phyloP scores from a whole-genome alignment of 2,329 filamentous ascomycete genomes.

The Aureobasidium sp. region DNA sequence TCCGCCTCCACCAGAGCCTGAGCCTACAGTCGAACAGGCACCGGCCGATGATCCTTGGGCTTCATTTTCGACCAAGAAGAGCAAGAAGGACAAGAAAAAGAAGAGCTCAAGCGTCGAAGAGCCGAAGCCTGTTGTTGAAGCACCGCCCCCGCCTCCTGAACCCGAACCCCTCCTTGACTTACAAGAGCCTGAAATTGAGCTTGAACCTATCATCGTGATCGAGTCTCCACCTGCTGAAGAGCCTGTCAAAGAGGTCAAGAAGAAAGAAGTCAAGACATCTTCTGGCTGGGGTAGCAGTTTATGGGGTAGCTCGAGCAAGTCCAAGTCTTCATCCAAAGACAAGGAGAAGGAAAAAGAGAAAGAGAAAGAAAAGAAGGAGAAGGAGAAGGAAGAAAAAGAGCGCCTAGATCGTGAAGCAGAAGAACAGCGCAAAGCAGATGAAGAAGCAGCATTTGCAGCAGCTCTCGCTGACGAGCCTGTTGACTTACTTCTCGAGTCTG shows the following conservation, averaged over 20 bases:
- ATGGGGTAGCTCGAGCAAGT: conserved; percentile 30
- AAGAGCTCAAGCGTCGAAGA: conserved; percentile 40
- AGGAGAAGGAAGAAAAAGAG: conserved; percentile 37
- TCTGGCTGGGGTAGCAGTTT: conserved; percentile 26
- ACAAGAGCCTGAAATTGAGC: conserved; percentile 15
- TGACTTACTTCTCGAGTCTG: conserved; percentile 28
- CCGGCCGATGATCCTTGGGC: conserved; percentile 25
- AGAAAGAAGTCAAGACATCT: conserved; percentile 36
- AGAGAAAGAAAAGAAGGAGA: conserved; percentile 26
- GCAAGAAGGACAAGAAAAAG: conserved; percentile 47
- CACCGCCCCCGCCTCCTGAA: conserved; percentile 19
- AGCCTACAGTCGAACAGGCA: conserved; percentile 18
- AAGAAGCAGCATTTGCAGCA: conserved; percentile 29
- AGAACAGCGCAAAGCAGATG: conserved; percentile 28
- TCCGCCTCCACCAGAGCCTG: neutral
- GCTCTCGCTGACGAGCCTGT: conserved; percentile 30
- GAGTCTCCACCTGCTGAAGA: conserved; percentile 13
- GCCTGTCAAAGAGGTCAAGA: conserved; percentile 25
- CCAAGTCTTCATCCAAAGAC: conserved; percentile 28
- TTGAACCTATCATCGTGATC: neutral
- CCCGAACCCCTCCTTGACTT: conserved; percentile 9
- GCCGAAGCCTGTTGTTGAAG: conserved; percentile 25
- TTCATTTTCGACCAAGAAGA: conserved; percentile 36
- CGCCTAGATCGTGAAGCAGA: conserved; percentile 29
- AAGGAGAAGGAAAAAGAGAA: conserved; percentile 37